These are phyloP conservation scores for Thelonectria blattea DNA, from an alignment of 2,329 filamentous ascomycete genomes.

Conservation along the genomic window DNA sequence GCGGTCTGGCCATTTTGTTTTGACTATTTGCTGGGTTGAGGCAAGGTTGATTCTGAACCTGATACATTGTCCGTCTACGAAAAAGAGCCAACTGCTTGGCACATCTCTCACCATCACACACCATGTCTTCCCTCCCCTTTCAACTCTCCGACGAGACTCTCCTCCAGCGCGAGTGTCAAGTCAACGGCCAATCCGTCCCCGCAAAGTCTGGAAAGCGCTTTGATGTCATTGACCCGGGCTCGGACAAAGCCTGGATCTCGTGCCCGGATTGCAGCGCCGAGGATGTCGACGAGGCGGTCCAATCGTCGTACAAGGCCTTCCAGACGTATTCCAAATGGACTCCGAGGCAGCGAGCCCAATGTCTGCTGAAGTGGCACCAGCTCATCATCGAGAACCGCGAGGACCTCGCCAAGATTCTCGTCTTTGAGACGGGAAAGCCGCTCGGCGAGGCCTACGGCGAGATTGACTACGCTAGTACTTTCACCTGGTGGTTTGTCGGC, in stretches of 20 bases:
- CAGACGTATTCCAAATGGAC: slow-evolving; percentile 46
- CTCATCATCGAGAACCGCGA: slow-evolving; percentile 44
- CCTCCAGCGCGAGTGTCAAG: slow-evolving; percentile 55
- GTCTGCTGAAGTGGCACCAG: slow-evolving; percentile 45
- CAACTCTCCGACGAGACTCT: slow-evolving; percentile 55
- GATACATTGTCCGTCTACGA: background rate
- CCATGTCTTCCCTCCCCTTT: slow-evolving; percentile 41
- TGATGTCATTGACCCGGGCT: slow-evolving; percentile 60
- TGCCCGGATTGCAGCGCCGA: slow-evolving; percentile 54
- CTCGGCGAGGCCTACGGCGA: slow-evolving; percentile 60
- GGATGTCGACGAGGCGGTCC: slow-evolving; percentile 47
- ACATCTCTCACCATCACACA: background rate
- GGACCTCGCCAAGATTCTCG: slow-evolving; percentile 48
- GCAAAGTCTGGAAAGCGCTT: slow-evolving; percentile 56
- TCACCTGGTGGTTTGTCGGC: slow-evolving; percentile 63
- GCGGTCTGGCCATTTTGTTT: background rate
- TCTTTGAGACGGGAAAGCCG: slow-evolving; percentile 63
- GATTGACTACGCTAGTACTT: slow-evolving; percentile 60
- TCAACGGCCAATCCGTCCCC: slow-evolving; percentile 54
- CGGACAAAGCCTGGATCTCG: slow-evolving; percentile 55
- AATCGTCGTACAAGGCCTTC: slow-evolving; percentile 46
- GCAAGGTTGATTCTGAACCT: too few species aligned
- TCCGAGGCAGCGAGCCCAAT: slow-evolving; percentile 42
- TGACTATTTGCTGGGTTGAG: too few species aligned
- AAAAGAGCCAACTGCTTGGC: background rate